Evolutionary conservation across 1,139 yeast genomes (phyloP).

Genomic region (Saccharomyces hybrid): DNA sequence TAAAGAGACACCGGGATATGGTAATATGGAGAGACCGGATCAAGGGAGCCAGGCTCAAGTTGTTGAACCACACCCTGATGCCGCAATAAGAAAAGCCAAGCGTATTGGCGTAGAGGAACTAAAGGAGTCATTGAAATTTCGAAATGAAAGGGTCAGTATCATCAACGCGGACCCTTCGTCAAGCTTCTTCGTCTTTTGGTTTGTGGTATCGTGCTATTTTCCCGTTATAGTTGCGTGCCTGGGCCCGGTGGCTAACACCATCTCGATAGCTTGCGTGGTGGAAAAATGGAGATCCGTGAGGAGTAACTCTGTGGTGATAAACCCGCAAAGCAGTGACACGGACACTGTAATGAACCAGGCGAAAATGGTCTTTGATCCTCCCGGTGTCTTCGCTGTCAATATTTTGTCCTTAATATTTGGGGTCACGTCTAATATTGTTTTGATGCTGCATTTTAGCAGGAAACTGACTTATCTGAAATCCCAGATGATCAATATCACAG

Average conservation of each 20-base stretch:
- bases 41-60: background rate
- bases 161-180: constrained; percentile 25
- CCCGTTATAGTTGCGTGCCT: constrained; percentile 70
- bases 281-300: constrained; percentile 51
- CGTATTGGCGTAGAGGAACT: constrained; percentile 5
- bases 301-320: constrained; percentile 13
- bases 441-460: constrained; percentile 59
- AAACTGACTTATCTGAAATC: constrained; percentile 48
- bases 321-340: constrained; percentile 19
- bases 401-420: constrained; percentile 58
- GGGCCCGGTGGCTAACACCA: constrained; percentile 71
- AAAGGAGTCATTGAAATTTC: constrained; percentile 20
- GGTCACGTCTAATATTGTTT: constrained; percentile 53
- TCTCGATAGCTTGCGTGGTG: constrained; percentile 62
- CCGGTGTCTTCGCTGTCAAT: constrained; percentile 47
- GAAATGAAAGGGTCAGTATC: constrained; percentile 22
- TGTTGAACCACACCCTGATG: background rate
- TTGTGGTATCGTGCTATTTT: constrained; percentile 51
- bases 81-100: background rate
- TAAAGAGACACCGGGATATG: background rate
- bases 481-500: constrained; percentile 51
- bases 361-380: constrained; percentile 31
- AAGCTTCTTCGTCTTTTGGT: constrained; percentile 46
- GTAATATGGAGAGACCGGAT: background rate
- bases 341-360: background rate